Percentiles rank a stretch among this genome's conserved stretches.
Conservation (phyloP, 148 eudicot genomes). For the Camellia granthamiana region DNA sequence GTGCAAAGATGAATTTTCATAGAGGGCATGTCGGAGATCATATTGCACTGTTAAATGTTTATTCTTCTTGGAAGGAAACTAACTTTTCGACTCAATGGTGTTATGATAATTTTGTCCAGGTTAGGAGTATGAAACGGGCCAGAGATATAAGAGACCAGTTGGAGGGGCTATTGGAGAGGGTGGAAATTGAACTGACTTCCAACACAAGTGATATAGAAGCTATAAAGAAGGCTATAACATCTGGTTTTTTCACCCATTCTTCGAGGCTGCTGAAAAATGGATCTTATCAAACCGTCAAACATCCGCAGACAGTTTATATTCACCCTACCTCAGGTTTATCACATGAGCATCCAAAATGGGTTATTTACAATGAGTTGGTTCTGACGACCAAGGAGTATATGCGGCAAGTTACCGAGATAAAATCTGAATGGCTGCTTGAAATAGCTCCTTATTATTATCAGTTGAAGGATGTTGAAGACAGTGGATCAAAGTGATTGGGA, state of each 20-base stretch:
- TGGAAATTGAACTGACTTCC: slow-evolving; percentile 55
- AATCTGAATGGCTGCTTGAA: slow-evolving; percentile 67
- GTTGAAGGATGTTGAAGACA: slow-evolving; percentile 59
- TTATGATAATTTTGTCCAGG: slow-evolving; percentile 54
- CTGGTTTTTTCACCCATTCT: slow-evolving; percentile 64
- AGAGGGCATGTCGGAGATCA: slow-evolving; percentile 87
- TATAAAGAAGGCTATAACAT: slow-evolving; percentile 49
- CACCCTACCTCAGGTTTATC: slow-evolving; percentile 66
- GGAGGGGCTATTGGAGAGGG: slow-evolving; percentile 61
- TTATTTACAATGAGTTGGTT: slow-evolving; percentile 59
- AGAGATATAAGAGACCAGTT: slow-evolving; percentile 62
- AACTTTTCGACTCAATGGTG: slow-evolving; percentile 43
- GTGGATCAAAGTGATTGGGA: not conserved
- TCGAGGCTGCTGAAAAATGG: slow-evolving; percentile 59
- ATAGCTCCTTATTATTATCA: slow-evolving; percentile 71
- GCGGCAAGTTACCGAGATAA: slow-evolving; percentile 57
- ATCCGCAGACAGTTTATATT: slow-evolving; percentile 65
- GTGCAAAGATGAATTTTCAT: slow-evolving; percentile 73
- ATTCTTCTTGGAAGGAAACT: slow-evolving; percentile 68
- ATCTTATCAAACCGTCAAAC: slow-evolving; percentile 58
- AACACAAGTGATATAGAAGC: slow-evolving; percentile 54
- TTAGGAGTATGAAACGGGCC: slow-evolving; percentile 68
- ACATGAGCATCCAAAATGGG: slow-evolving; percentile 59
- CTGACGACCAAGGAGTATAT: slow-evolving; percentile 58
- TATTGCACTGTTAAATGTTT: slow-evolving; percentile 78